Base-by-base conservation (phyloP, 2,329 filamentous ascomycete species). In the Alternaria rosae region DNA sequence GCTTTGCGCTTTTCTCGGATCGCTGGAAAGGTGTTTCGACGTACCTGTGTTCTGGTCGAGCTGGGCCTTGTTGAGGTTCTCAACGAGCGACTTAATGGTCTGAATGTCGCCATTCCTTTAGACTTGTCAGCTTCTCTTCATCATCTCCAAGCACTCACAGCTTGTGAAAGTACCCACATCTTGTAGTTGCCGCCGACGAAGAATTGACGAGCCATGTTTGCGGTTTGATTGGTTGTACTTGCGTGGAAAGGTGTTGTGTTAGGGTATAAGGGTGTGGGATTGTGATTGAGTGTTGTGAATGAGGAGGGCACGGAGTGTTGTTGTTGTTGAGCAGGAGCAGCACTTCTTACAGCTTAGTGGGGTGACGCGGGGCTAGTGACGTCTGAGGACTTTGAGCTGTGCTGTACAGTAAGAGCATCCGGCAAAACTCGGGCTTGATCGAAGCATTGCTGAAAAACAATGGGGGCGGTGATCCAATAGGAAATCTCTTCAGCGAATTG, bases 111-210 rank as follows among this genome's bases (percentile, higher is more conserved):
- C 94, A 86, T 99, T 99, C 94, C 94, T 97, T 76, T 61, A 66
- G 54, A 41, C 52, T 30, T 50, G 70, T 75, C 58, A 71, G 71
- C 41, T 38, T 50, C 65, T 67, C 44, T 38, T 42, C 23, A 20
- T 28, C 50, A 32, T 48, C 45, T 53, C 41, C 54, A 44, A 23
- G 54, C 43, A 69, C 72, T 74, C 66, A 74, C 66, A 61, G 69
- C 68, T 65, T 66, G 67, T 42, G 60, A 70, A 21, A 59, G 62
- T 41, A 71, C 75, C 21, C 85, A 97, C 94, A 98, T 98, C 88
- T 99, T 98, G 87, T 98, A 98, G 91, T 99, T 99, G 80, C 94
- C 94, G 83, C 94, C 94, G 82, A 97, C 92, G 82, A 97, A 97
- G 87, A 97, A 97, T 86, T 93, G 91, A 86, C 93, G 93, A 88